These are phyloP conservation scores for Deinandra increscens DNA, from an alignment of 129 eudicot genomes.

Conservation along the genomic window DNA sequence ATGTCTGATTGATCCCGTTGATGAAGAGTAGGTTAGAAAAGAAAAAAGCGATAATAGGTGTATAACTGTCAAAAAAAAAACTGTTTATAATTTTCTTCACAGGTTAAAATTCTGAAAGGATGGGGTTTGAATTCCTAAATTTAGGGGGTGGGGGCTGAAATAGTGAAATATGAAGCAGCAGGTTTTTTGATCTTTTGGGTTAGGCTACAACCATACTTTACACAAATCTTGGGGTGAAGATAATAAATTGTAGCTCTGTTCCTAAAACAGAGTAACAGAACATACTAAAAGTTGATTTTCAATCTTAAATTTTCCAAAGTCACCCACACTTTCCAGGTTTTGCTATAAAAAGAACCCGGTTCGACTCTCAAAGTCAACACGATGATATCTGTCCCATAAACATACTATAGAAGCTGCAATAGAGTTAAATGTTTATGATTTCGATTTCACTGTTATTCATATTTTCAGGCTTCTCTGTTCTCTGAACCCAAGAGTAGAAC, in stretches of 20 bases:
- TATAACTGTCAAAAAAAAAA: no score
- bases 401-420: neutral
- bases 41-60: no score
- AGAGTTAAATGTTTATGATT: neutral
- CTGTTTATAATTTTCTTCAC: no score
- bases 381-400: neutral
- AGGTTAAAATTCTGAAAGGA: no score
- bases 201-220: no score
- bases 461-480: constrained; percentile 41
- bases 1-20: constrained; percentile 3
- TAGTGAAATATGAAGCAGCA: no score
- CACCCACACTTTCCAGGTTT: neutral
- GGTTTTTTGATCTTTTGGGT: no score
- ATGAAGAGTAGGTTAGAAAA: no score
- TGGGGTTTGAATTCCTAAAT: no score
- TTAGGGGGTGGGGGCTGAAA: no score
- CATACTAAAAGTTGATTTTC: neutral
- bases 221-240: no score
- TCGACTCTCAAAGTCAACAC: constrained; percentile 18
- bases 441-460: neutral
- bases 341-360: neutral
- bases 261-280: neutral
- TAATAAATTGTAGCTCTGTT: neutral
- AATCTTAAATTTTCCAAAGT: no score
- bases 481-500: constrained; percentile 53